Base-by-base conservation (phyloP, 345 rosid species). In the Gossypium thurberi region DNA sequence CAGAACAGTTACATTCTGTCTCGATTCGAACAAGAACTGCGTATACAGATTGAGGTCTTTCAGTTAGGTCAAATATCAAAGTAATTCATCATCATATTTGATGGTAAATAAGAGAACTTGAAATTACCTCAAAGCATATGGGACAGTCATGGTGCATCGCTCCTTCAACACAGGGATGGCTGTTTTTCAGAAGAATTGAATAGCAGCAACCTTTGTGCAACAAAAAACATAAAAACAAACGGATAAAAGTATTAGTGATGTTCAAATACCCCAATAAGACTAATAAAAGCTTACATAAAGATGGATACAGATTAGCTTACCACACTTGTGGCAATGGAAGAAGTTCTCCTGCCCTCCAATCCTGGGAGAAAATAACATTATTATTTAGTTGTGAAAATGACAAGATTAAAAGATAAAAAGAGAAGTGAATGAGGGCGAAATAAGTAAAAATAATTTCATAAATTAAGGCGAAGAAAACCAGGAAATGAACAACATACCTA, bases 111-210 rank as follows among this genome's bases (percentile, higher is more conserved):
- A 40, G 47, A 47, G 8, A 60, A n/a, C 0, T 40, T 65, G 7
- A 56, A 59, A 28, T 53, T 80, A 94, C 98, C 97, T 94, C 98
- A 63, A 89, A 94, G 75, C 98, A 94, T 66, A 94, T 89, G 15
- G 97, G 96, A 59, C 98, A 94, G 55, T 91, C 91, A 21, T 90
- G 98, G 78, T 91, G 98, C 98, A 94, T 91, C n/a, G 98, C 98
- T 64, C 97, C 90, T 78, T 94, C 98, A n/a, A 94, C 88, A 53
- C 97, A 94, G 33, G 90, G 90, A 75, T 94, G 98, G 75, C 89
- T 82, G 58, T 91, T 79, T 74, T 87, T 84, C 77, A 90, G 84
- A 68, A 82, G 83, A 69, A 80, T 80, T 7, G 97, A 90, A 82
- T 87, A 89, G 87, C 98, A 94, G 78, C 98, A 94, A 50, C 98